Base-by-base conservation (phyloP, 352 stramenopile species). In the Phytopythium montanum region DNA sequence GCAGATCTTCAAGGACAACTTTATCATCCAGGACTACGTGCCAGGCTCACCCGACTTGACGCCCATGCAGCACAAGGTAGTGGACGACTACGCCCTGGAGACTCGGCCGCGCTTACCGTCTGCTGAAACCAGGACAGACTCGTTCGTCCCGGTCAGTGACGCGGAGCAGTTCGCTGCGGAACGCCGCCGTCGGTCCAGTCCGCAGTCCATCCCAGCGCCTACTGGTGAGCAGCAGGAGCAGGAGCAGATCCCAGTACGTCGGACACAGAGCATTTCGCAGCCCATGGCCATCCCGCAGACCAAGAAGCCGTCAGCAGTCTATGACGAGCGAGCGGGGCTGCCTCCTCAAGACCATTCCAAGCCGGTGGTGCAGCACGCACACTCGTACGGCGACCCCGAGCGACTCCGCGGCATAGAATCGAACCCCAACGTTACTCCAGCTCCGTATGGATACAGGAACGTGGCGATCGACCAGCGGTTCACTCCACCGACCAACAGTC, bases 1-100 rank as follows among this genome's bases (percentile, higher is more conserved):
- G 8, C 64, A 73, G 41, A 77, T 90, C 34, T 88, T 92, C 42
- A 72, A 90, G 34, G 72, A 88, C 44, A 87, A 92, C 49, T 85
- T 76, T 38, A 93, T 95, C 60, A 95, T 95, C 54, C 81, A 92
- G 42, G 84, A 95, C 52, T 95, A 95, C 62, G 84, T 95, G 7
- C 83, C 86, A 0, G 70, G 68, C 0, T 92, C 84, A 0, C 83
- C 85, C 0, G 72, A 92, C 45, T 60, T 74, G 42, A 50, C 62
- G 12, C 36, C 66, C 25, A 60, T n/a, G 68, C 55, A 54, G 34
- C 42, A 42, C 29, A 14, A 46, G 42, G 31, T 23, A 29, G 38
- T 44, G 6, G 42, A 61, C 1, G 52, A 58, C 34, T 58, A 58
- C 18, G 21, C 38, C 5, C 36, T 58, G 21, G 38, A 38, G 19